phyloP scores from a whole-genome alignment of 768 basidiomycete species.

The Suillus plorans region DNA sequence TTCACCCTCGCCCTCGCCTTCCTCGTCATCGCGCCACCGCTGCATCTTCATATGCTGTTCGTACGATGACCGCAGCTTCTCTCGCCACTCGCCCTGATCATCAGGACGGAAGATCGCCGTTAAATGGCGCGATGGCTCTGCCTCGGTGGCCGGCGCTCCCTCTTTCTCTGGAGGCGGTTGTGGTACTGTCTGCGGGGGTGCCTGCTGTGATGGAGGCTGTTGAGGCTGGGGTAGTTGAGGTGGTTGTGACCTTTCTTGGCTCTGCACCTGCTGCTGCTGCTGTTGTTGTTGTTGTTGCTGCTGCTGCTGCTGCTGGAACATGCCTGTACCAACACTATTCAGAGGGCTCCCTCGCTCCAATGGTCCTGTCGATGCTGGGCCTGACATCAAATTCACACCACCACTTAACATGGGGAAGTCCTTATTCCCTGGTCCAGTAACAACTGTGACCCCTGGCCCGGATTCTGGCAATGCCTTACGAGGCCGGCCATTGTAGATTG shows the following conservation, averaged over 20 bases:
- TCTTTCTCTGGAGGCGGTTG: conserved; percentile 13
- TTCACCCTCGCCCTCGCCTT: conserved; percentile 60
- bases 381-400: conserved; percentile 47
- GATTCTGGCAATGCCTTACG: conserved; percentile 76
- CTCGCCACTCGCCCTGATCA: conserved; percentile 83
- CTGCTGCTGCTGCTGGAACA: conserved; percentile 40
- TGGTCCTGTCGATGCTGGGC: conserved; percentile 46
- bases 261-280: conserved; percentile 17
- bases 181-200: conserved; percentile 12
- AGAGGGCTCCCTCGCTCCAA: conserved; percentile 54
- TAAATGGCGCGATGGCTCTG: conserved; percentile 26
- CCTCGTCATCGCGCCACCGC: conserved; percentile 48
- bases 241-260: conserved; percentile 25
- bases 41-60: conserved; percentile 38
- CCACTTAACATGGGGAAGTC: conserved; percentile 66
- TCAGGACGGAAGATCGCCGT: conserved; percentile 89
- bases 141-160: conserved; percentile 12
- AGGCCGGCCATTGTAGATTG: conserved; percentile 78
- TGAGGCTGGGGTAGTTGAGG: conserved; percentile 41
- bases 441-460: conserved; percentile 29
- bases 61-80: conserved; percentile 66
- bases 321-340: conserved; percentile 28
- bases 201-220: conserved; percentile 30
- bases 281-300: not conserved
- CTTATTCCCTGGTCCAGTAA: conserved; percentile 38